Base-by-base conservation (phyloP, 805 yeast species). In the Lipomyces anomalus region DNA sequence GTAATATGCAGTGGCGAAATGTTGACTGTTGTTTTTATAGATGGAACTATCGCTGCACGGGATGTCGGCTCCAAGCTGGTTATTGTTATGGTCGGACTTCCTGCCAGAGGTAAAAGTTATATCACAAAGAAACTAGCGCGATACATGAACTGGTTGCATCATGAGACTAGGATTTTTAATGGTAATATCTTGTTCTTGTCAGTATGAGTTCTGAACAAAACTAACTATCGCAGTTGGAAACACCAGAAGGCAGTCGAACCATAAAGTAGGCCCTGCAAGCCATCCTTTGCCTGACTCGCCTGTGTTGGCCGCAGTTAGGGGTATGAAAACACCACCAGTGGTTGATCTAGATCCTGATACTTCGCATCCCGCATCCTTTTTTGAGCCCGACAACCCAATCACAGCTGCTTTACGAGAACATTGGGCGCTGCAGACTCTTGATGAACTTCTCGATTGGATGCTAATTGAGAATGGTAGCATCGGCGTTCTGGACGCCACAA, bases 361-460 rank as follows among this genome's bases (percentile, higher is more conserved):
- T 11, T 30, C 67, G 16, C 97, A 90, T 56, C 76, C 77, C 46
- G 96, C 97, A 1, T 81, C 75, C 46, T 90, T 90, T 61, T 90
- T 90, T 67, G 75, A 81, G 28, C 97, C 97, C 0, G 79, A 77
- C 43, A 87, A 92, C 63, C 65, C 70, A 34, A 68, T 75, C 11
- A 78, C 82, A 16, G 77, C 77, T 3, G 69, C 72, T 26, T 68
- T 87, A 37, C 75, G 97, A 50, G 97, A 90, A 59, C 76, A 83
- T 63, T 92, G 97, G 97, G 98, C 98, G 0, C 80, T 83, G 79
- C 95, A 90, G 53, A 90, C 98, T 0, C 68, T 90, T 46, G 90
- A 87, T 49, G 84, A 82, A 58, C 66, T 90, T 44, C 68, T 90
- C 29, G 90, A 89, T 56, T 89, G 85, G 65, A 74, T 92, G 3